These are phyloP conservation scores for Coprinellus aureogranulatus DNA, from an alignment of 768 basidiomycete species.

Conservation along the genomic window DNA sequence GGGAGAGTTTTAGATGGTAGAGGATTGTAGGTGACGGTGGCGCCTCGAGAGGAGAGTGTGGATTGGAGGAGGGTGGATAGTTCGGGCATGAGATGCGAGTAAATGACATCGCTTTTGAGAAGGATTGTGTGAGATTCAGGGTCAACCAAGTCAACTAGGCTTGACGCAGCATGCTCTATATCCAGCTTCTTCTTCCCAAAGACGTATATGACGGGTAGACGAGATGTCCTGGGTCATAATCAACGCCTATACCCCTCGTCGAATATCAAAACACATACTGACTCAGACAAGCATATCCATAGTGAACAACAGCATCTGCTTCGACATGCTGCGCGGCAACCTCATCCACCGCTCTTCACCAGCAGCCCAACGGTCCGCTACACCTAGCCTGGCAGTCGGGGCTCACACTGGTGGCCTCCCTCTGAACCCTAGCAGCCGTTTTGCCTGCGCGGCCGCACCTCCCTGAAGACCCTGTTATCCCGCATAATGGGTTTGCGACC, in stretches of 20 bases:
- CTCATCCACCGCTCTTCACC: no score
- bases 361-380: no score
- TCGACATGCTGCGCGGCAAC: slow-evolving; percentile 93
- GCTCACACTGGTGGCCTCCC: slow-evolving; percentile 58
- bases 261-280: slow-evolving; percentile 52
- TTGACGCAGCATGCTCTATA: slow-evolving; percentile 43
- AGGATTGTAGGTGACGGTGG: slow-evolving; percentile 35
- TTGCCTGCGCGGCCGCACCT: slow-evolving; percentile 75
- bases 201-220: slow-evolving; percentile 87
- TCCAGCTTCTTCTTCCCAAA: slow-evolving; percentile 77
- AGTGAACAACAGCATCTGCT: slow-evolving; percentile 89
- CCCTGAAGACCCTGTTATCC: slow-evolving; percentile 85
- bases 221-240: slow-evolving; percentile 60
- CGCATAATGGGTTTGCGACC: slow-evolving; percentile 84
- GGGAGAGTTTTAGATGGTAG: slow-evolving; percentile 23
- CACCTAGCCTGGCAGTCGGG: slow-evolving; percentile 47
- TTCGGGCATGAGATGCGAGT: slow-evolving; percentile 56
- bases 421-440: slow-evolving; percentile 54
- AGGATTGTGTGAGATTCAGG: slow-evolving; percentile 22
- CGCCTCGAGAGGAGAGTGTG: slow-evolving; percentile 20
- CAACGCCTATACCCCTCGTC: not conserved
- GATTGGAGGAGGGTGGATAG: slow-evolving; percentile 28
- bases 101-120: slow-evolving; percentile 59
- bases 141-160: slow-evolving; percentile 29
- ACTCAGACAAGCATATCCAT: slow-evolving; percentile 94